Conservation (phyloP, 306 rosid species). For the Albizia julibrissin region DNA sequence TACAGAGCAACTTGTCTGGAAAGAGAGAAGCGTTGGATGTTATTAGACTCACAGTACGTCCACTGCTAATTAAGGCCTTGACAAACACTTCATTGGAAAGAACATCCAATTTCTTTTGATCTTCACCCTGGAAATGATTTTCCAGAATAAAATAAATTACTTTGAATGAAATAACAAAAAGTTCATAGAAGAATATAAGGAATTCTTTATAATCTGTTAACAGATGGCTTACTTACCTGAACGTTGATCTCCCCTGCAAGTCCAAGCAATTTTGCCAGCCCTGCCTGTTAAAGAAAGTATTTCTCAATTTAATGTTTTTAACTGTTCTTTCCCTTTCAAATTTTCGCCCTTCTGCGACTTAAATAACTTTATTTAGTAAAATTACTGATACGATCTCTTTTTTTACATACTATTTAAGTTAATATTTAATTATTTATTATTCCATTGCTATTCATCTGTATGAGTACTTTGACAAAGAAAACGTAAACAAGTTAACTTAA, state of each 20-base stretch:
- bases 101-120: slow-evolving; percentile 96
- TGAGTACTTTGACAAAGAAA: neutral
- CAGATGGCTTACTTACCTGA: slow-evolving; percentile 52
- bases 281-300: slow-evolving; percentile 60
- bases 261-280: slow-evolving; percentile 88
- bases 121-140: slow-evolving; percentile 57
- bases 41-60: slow-evolving; percentile 74
- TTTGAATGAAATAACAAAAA: neutral
- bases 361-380: neutral
- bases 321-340: neutral
- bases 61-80: slow-evolving; percentile 87
- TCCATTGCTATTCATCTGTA: neutral
- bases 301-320: neutral
- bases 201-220: neutral
- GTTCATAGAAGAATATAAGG: neutral
- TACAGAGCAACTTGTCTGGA: neutral
- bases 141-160: neutral
- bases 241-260: slow-evolving; percentile 95
- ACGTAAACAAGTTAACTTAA: neutral
- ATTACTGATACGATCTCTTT: neutral
- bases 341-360: neutral
- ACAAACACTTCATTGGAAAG: slow-evolving; percentile 93
- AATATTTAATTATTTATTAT: neutral
- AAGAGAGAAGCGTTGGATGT: neutral
- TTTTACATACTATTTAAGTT: neutral